Conservation (phyloP, 2,329 filamentous ascomycete species). For the Talaromyces amestolkiae region DNA sequence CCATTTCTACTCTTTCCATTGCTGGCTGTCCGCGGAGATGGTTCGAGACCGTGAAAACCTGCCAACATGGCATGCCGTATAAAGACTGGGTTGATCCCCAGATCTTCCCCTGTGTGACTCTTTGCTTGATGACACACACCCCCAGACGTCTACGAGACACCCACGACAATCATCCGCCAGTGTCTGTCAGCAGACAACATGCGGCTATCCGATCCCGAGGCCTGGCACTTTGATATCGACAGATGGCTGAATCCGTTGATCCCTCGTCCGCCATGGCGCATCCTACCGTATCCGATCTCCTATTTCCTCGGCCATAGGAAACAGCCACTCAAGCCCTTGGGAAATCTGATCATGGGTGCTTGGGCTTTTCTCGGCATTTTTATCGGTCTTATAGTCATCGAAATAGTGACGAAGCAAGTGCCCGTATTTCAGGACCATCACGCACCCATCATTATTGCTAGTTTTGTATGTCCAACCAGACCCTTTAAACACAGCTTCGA, state of each 20-base stretch:
- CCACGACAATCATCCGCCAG: not conserved
- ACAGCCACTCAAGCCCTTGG: constrained; percentile 41
- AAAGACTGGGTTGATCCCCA: not conserved
- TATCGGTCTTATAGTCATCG: constrained; percentile 58
- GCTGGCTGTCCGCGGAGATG: constrained; percentile 13
- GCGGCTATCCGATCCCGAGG: constrained; percentile 25
- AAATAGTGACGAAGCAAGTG: constrained; percentile 56
- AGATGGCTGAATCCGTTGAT: constrained; percentile 68
- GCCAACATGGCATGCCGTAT: not conserved
- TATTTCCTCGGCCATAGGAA: constrained; percentile 66
- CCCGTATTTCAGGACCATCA: constrained; percentile 53
- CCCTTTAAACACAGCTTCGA: not conserved
- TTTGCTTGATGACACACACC: not conserved
- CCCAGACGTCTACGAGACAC: not conserved
- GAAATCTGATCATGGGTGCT: constrained; percentile 58
- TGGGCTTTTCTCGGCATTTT: constrained; percentile 68
- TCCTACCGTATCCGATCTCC: constrained; percentile 64
- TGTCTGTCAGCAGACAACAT: not conserved
- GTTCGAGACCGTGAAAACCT: not conserved
- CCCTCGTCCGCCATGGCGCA: constrained; percentile 62
- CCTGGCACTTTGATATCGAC: constrained; percentile 70
- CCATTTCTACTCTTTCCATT: not conserved
- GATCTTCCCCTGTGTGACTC: not conserved
- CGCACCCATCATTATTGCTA: constrained; percentile 64
- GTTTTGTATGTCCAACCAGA: constrained; percentile 57